These are phyloP conservation scores for Trichosporon faecale DNA, from an alignment of 1,284 basidiomycete species.

Conservation along the genomic window DNA sequence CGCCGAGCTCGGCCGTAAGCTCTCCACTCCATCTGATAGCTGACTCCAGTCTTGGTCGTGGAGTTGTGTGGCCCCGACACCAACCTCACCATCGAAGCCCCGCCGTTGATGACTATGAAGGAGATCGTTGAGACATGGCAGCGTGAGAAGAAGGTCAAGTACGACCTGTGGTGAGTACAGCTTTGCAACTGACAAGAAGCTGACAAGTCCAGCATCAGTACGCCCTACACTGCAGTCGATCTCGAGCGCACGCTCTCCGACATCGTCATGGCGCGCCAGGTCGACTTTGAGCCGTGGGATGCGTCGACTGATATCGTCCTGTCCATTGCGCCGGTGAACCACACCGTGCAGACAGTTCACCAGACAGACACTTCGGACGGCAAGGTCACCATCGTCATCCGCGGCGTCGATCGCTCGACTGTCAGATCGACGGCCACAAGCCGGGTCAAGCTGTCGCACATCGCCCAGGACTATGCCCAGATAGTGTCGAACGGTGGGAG, in stretches of 20 bases:
- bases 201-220: background rate
- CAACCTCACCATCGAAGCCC: background rate
- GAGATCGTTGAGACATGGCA: background rate
- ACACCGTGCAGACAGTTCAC: no score
- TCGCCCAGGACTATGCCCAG: background rate
- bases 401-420: background rate
- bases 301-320: background rate
- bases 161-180: background rate
- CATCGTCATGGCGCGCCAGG: background rate
- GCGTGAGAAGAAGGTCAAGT: background rate
- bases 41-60: background rate
- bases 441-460: background rate
- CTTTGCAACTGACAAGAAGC: no score
- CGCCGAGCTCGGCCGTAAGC: background rate
- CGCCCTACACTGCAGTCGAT: background rate
- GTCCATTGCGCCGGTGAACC: background rate
- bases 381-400: background rate
- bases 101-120: background rate
- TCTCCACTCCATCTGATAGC: background rate
- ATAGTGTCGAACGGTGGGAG: background rate
- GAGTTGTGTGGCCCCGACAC: background rate
- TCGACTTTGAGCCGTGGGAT: background rate
- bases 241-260: background rate
- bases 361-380: no score
- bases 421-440: background rate